phyloP scores from a whole-genome alignment of 257 asterid genomes.

The Forsythia suspensa region DNA sequence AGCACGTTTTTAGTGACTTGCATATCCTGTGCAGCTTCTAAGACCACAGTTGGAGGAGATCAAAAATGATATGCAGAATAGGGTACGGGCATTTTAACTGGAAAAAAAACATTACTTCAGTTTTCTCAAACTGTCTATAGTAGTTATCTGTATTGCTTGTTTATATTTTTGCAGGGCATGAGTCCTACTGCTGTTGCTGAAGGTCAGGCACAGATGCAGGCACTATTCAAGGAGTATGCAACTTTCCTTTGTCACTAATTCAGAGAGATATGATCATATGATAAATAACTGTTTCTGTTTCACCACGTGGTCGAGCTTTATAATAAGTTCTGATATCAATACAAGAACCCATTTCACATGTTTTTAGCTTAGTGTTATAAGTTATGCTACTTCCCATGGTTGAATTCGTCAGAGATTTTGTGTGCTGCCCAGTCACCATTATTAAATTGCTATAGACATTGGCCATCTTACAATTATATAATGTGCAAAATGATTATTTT shows the following conservation, averaged over 20 bases:
- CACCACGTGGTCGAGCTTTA: neutral
- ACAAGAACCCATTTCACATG: neutral
- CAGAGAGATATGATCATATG: constrained; percentile 9
- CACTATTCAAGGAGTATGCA: constrained; percentile 71
- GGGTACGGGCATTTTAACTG: constrained; percentile 45
- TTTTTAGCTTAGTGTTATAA: neutral
- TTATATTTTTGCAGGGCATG: constrained; percentile 60
- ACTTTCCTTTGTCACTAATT: constrained; percentile 23
- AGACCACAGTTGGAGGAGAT: constrained; percentile 72
- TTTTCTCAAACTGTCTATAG: constrained; percentile 17
- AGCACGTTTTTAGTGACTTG: constrained; percentile 23
- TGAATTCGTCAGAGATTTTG: neutral
- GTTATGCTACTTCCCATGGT: neutral
- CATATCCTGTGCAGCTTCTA: constrained; percentile 62
- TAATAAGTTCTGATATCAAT: neutral
- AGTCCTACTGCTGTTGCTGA: constrained; percentile 71
- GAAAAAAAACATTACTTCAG: constrained; percentile 9
- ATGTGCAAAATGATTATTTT: neutral
- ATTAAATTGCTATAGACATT: neutral
- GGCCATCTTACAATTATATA: neutral
- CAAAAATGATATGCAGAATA: constrained; percentile 69
- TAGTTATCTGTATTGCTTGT: constrained; percentile 1
- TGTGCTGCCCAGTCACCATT: neutral
- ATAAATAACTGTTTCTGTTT: constrained; percentile 1
- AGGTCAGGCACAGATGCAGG: constrained; percentile 68